Percentiles rank a stretch among this genome's conserved stretches.
Conservation (phyloP, 352 stramenopile genomes). For the Phytopythium mirpurense region DNA sequence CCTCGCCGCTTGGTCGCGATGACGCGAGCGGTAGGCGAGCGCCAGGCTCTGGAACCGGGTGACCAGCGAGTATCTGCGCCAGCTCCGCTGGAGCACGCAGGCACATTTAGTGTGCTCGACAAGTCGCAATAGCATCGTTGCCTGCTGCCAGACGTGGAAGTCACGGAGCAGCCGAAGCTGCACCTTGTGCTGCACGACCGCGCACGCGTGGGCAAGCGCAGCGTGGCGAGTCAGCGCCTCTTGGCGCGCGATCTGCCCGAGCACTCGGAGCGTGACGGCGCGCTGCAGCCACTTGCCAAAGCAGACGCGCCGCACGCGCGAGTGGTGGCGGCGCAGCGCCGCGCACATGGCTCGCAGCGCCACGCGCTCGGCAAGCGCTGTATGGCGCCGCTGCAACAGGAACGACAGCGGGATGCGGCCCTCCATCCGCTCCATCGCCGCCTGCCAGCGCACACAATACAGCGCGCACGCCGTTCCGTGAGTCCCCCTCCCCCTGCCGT, state of each 20-base stretch:
- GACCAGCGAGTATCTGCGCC: constrained; percentile 17
- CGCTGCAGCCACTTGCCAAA: constrained; percentile 17
- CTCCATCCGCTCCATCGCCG: constrained; percentile 9
- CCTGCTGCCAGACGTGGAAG: constrained; percentile 10
- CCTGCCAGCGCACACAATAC: neutral
- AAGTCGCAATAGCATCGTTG: constrained; percentile 9
- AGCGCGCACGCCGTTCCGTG: too few relatives aligned
- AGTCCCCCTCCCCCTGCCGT: too few relatives aligned
- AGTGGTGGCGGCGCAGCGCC: constrained; percentile 12
- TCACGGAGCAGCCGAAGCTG: constrained; percentile 5
- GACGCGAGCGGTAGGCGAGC: constrained; percentile 12
- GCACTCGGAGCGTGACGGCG: constrained; percentile 15
- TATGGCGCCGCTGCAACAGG: constrained; percentile 11
- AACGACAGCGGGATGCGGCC: constrained; percentile 19
- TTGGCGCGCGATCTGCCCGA: constrained; percentile 18
- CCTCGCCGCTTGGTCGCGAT: constrained; percentile 15
- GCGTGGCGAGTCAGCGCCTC: constrained; percentile 16
- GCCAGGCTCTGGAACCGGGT: constrained; percentile 14
- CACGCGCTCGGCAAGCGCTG: constrained; percentile 18
- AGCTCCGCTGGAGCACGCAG: constrained; percentile 19
- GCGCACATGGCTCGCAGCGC: constrained; percentile 14
- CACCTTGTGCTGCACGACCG: constrained; percentile 29
- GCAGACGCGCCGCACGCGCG: constrained; percentile 6
- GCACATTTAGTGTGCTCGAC: constrained; percentile 16
- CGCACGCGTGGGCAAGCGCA: constrained; percentile 29